A percentile compares a stretch with the other conserved stretches of the same genome.
phyloP scores from a whole-genome alignment of 2,329 filamentous ascomycete genomes.

The Aspergillus floridensis region DNA sequence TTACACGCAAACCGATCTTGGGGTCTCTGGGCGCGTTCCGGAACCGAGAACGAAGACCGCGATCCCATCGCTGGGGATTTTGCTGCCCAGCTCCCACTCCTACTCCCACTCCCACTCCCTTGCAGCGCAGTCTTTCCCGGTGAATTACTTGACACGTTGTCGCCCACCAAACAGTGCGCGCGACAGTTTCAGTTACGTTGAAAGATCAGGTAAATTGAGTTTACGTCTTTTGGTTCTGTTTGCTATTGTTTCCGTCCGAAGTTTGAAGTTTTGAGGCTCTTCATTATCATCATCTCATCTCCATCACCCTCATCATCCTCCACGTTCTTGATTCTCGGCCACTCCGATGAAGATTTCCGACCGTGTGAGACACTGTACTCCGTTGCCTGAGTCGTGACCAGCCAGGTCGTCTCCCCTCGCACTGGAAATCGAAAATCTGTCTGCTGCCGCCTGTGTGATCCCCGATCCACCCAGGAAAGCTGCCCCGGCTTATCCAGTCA shows the following conservation, averaged over 20 bases:
- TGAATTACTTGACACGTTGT: conserved; percentile 19
- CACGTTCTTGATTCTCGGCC: no score
- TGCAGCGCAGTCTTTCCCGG: conserved; percentile 19
- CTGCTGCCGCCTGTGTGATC: conserved; percentile 11
- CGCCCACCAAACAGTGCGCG: no score
- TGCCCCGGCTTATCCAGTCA: conserved; percentile 1
- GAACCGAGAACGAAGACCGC: not conserved
- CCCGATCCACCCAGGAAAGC: not conserved
- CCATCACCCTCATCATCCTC: no score
- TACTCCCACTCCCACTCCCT: conserved; percentile 9
- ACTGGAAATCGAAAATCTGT: not conserved
- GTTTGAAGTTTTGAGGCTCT: no score
- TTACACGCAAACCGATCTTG: not conserved
- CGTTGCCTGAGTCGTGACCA: not conserved
- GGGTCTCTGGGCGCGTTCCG: not conserved
- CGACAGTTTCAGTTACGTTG: conserved; percentile 1
- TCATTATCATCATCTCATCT: no score
- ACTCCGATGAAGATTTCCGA: not conserved
- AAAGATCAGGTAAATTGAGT: conserved; percentile 15
- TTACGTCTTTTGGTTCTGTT: conserved; percentile 1
- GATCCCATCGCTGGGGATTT: conserved; percentile 1
- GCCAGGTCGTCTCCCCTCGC: not conserved
- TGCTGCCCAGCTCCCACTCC: conserved; percentile 10
- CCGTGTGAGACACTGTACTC: not conserved
- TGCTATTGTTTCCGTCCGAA: not conserved